A percentile compares a stretch with the other conserved stretches of the same genome.
Conservation (phyloP, 345 rosid species). For the Punica granatum region DNA sequence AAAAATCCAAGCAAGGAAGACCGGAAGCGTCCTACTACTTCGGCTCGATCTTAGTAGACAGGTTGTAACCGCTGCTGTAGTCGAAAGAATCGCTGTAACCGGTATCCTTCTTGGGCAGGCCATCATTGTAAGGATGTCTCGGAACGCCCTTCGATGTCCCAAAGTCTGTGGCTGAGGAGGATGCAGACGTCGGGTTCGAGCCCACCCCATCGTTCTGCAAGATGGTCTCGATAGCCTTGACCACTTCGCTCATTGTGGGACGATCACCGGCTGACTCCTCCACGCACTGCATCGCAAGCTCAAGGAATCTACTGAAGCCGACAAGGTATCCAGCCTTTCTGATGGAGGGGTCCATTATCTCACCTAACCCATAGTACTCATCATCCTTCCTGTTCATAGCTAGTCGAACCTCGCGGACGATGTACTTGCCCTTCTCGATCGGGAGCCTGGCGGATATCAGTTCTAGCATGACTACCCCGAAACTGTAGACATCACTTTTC, state of each 20-base stretch:
- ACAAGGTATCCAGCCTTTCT: constrained; percentile 11
- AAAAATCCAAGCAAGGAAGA: not conserved
- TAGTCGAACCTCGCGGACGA: constrained; percentile 16
- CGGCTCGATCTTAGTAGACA: constrained; percentile 11
- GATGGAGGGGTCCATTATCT: constrained; percentile 15
- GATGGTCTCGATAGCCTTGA: constrained; percentile 24
- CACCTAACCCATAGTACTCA: constrained; percentile 11
- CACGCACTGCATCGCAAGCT: constrained; percentile 24
- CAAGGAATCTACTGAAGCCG: constrained; percentile 23
- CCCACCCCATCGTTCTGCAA: constrained; percentile 20
- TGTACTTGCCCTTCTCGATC: constrained; percentile 17
- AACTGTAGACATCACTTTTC: constrained; percentile 29
- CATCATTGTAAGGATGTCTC: constrained; percentile 12
- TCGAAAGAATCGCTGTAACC: constrained; percentile 11
- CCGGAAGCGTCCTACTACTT: constrained; percentile 2
- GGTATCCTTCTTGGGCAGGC: not conserved
- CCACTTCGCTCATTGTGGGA: constrained; percentile 34
- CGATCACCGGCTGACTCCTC: constrained; percentile 17
- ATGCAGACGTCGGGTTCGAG: constrained; percentile 8
- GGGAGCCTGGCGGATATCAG: constrained; percentile 20
- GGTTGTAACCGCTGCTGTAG: constrained; percentile 2
- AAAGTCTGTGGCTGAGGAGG: constrained; percentile 12
- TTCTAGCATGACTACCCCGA: constrained; percentile 27
- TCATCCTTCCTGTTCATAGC: constrained; percentile 12
- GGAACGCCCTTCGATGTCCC: constrained; percentile 4